Conservation (phyloP, 306 rosid genomes). For the Astragalus membranaceus region DNA sequence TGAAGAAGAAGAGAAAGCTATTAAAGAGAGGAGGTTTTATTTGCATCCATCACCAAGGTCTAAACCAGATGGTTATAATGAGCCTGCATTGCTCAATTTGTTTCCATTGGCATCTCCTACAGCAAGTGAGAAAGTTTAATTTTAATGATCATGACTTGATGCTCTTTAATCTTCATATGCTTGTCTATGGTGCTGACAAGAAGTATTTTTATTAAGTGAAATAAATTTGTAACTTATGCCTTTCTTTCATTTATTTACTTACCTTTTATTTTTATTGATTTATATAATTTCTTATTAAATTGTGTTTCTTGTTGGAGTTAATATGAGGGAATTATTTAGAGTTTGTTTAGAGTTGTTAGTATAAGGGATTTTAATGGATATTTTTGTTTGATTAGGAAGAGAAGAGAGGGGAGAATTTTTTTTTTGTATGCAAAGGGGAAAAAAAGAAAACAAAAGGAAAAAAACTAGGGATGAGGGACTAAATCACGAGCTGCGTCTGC, state of each 20-base stretch:
- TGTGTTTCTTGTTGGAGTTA: too few relatives aligned
- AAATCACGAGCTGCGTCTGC: too few relatives aligned
- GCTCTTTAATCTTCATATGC: not conserved
- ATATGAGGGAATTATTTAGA: too few relatives aligned
- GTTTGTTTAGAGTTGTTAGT: too few relatives aligned
- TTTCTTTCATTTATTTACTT: not conserved
- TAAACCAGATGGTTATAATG: conserved; percentile 31
- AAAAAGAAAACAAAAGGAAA: too few relatives aligned
- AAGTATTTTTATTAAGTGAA: not conserved
- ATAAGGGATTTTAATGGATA: too few relatives aligned
- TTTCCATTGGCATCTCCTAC: conserved; percentile 61
- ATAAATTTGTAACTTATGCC: not conserved
- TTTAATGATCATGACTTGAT: conserved; percentile 5
- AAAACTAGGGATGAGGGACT: too few relatives aligned
- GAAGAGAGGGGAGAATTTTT: too few relatives aligned
- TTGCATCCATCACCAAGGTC: conserved; percentile 74
- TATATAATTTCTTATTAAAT: too few relatives aligned
- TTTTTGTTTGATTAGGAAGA: too few relatives aligned
- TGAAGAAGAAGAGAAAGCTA: conserved; percentile 72
- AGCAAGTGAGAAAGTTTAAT: conserved; percentile 14
- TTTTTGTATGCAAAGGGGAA: too few relatives aligned
- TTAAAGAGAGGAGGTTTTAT: conserved; percentile 65
- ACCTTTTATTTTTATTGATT: not conserved
- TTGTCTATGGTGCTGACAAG: not conserved
- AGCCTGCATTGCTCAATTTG: conserved; percentile 59